phyloP scores from a whole-genome alignment of 176 grass and related monocot species.

The Hyparrhenia diplandra region DNA sequence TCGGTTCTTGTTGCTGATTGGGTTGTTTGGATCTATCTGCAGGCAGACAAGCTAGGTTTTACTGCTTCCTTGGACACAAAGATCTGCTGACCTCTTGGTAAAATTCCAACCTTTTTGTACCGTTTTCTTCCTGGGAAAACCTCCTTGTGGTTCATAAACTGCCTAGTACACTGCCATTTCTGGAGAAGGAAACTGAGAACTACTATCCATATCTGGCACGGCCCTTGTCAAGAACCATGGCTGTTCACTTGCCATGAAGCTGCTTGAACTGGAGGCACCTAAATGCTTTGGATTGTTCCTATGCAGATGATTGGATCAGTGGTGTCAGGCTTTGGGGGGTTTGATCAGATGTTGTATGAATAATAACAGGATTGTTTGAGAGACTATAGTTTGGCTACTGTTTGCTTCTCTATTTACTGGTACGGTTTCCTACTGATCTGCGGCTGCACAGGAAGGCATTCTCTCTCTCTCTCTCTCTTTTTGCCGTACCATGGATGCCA shows the following conservation, averaged over 20 bases:
- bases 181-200: not conserved
- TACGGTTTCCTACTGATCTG: slow-evolving; percentile 29
- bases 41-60: slow-evolving; percentile 23
- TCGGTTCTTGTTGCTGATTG: slow-evolving; percentile 1
- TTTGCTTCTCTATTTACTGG: not conserved
- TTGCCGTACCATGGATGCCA: slow-evolving; percentile 34
- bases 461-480: too few relatives aligned
- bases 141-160: too few relatives aligned
- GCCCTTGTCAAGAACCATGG: not conserved
- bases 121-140: too few relatives aligned
- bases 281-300: slow-evolving; percentile 6
- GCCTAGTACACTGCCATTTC: not conserved
- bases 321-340: not conserved
- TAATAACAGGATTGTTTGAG: not conserved
- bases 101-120: not conserved
- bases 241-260: slow-evolving; percentile 12
- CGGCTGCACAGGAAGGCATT: not conserved
- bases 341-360: slow-evolving; percentile 28
- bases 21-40: slow-evolving; percentile 8
- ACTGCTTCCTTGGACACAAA: not conserved
- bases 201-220: not conserved
- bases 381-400: not conserved
- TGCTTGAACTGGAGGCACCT: not conserved
- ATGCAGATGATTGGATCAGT: slow-evolving; percentile 18
- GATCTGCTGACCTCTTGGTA: not conserved